phyloP scores from a whole-genome alignment of 495 filamentous ascomycete species.

The Hypoxylon lienhwacheense region DNA sequence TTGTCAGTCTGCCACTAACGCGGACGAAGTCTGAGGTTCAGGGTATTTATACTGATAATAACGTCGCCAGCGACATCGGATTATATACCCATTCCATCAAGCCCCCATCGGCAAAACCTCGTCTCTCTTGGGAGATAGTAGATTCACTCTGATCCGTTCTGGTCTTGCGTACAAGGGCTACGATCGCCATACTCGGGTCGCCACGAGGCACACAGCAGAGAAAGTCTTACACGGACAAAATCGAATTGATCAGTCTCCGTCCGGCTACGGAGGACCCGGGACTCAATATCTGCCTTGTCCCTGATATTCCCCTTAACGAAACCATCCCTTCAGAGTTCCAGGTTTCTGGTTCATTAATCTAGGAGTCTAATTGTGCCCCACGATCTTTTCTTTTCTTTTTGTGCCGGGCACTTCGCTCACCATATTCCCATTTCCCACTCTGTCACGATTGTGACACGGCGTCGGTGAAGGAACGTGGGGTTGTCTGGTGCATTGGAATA shows the following conservation, averaged over 20 bases:
- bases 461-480: slow-evolving; percentile 25
- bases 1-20: slow-evolving; percentile 23
- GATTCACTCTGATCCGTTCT: slow-evolving; percentile 31
- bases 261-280: slow-evolving; percentile 2
- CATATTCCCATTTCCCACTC: slow-evolving; percentile 18
- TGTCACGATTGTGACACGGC: slow-evolving; percentile 8
- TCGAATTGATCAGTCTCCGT: not conserved
- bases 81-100: slow-evolving; percentile 27
- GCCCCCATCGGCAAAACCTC: slow-evolving; percentile 25
- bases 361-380: not conserved
- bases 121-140: slow-evolving; percentile 8
- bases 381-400: slow-evolving; percentile 2
- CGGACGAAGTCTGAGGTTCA: slow-evolving; percentile 11
- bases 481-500: slow-evolving; percentile 22
- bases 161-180: slow-evolving; percentile 31
- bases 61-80: slow-evolving; percentile 33
- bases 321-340: slow-evolving; percentile 3
- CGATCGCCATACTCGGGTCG: slow-evolving; percentile 16
- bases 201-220: slow-evolving; percentile 18
- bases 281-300: slow-evolving; percentile 1
- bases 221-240: slow-evolving; percentile 8
- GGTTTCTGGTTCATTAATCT: slow-evolving; percentile 8
- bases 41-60: not conserved
- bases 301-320: slow-evolving; percentile 5
- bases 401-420: not conserved